phyloP scores from a whole-genome alignment of 2,329 filamentous ascomycete genomes.

The Neopestalotiopsis sp. region DNA sequence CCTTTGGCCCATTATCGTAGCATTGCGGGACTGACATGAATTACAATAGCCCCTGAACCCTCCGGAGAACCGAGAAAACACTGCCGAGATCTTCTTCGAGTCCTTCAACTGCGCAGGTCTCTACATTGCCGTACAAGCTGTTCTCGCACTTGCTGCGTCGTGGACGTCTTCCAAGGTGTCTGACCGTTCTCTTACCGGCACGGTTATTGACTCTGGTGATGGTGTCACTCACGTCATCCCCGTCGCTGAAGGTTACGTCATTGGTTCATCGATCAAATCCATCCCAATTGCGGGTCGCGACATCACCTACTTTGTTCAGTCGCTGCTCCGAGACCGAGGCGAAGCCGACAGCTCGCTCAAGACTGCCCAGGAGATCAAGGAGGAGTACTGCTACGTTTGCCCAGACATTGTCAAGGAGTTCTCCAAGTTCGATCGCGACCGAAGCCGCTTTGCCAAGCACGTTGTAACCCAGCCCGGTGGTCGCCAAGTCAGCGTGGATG shows the following conservation, averaged over 20 bases:
- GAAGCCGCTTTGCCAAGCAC: slow-evolving; percentile 89
- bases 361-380: slow-evolving; percentile 97
- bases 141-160: slow-evolving; percentile 92
- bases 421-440: slow-evolving; percentile 89
- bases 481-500: slow-evolving; percentile 83
- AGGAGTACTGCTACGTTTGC: slow-evolving; percentile 97
- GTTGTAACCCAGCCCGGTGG: slow-evolving; percentile 86
- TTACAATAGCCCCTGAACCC: slow-evolving; percentile 83
- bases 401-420: slow-evolving; percentile 99
- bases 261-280: slow-evolving; percentile 98
- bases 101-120: slow-evolving; percentile 99
- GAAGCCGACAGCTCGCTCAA: slow-evolving; percentile 97
- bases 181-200: slow-evolving; percentile 93
- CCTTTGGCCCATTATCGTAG: neutral
- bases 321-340: slow-evolving; percentile 90
- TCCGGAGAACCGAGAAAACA: slow-evolving; percentile 98
- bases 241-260: slow-evolving; percentile 97
- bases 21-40: slow-evolving; percentile 20
- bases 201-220: slow-evolving; percentile 97
- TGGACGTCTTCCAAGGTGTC: slow-evolving; percentile 99
- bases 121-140: slow-evolving; percentile 98
- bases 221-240: slow-evolving; percentile 99
- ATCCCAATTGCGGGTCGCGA: slow-evolving; percentile 98
- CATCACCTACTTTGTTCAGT: slow-evolving; percentile 99
- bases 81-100: slow-evolving; percentile 99